phyloP scores from a whole-genome alignment of 352 stramenopile species.

The Phytophthora ohioensis region DNA sequence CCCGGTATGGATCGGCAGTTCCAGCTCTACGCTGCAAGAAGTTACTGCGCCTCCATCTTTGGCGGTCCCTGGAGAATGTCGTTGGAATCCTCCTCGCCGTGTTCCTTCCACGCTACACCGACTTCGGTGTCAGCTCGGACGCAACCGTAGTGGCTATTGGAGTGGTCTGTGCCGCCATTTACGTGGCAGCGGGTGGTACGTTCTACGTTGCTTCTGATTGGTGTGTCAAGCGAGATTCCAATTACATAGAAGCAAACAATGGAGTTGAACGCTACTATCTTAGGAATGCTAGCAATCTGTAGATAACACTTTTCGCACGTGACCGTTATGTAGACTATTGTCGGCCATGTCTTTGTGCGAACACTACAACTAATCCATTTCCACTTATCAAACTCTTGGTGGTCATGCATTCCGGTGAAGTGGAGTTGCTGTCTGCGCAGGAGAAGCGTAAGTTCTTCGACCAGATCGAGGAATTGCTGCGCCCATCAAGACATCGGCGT shows the following conservation, averaged over 20 bases:
- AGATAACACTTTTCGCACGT: not conserved
- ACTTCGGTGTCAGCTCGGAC: constrained; percentile 65
- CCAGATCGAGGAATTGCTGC: constrained; percentile 52
- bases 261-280: constrained; percentile 10
- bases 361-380: constrained; percentile 19
- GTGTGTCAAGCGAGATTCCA: constrained; percentile 2
- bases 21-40: constrained; percentile 46
- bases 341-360: constrained; percentile 32
- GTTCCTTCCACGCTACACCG: constrained; percentile 58
- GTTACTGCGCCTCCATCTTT: constrained; percentile 54
- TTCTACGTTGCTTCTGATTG: constrained; percentile 37
- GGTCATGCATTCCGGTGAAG: constrained; percentile 17
- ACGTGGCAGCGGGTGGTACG: constrained; percentile 33
- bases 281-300: constrained; percentile 13
- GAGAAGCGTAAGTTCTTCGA: constrained; percentile 61
- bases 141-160: constrained; percentile 45
- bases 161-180: constrained; percentile 48
- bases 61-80: constrained; percentile 67
- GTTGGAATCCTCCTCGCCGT: constrained; percentile 51
- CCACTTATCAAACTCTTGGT: constrained; percentile 24
- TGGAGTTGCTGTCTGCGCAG: constrained; percentile 45
- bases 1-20: constrained; percentile 39
- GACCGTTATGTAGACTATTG: constrained; percentile 12
- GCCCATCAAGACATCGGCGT: constrained; percentile 23
- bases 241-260: not conserved